A percentile compares a stretch with the other conserved stretches of the same genome.
These are phyloP conservation scores for Penicillium parvum DNA, from an alignment of 495 filamentous ascomycete genomes.

Conservation along the genomic window DNA sequence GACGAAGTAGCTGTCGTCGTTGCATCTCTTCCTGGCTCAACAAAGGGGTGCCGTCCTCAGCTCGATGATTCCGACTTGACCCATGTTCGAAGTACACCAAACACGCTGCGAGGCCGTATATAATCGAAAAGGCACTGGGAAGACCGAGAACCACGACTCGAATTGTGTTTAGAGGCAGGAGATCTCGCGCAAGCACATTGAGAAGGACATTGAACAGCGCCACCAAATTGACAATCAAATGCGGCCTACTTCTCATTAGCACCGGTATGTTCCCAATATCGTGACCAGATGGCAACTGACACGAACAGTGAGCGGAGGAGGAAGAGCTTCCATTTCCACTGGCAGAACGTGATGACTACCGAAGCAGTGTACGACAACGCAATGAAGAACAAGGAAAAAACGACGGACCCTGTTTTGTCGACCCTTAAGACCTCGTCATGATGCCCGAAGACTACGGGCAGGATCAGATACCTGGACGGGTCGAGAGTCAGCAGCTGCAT, in stretches of 20 bases:
- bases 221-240: conserved; percentile 24
- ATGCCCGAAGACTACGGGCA: conserved; percentile 26
- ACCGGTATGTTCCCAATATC: not conserved
- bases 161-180: conserved; percentile 22
- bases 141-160: conserved; percentile 24
- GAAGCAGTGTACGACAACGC: conserved; percentile 23
- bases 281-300: conserved; percentile 14
- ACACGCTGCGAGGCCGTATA: conserved; percentile 25
- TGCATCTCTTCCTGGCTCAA: conserved; percentile 38
- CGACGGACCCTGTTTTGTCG: conserved; percentile 13
- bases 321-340: conserved; percentile 18
- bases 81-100: conserved; percentile 22
- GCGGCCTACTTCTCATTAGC: conserved; percentile 32
- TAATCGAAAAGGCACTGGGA: conserved; percentile 19
- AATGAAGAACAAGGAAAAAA: conserved; percentile 24
- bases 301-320: conserved; percentile 29
- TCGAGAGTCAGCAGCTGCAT: not conserved
- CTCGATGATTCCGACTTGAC: conserved; percentile 2
- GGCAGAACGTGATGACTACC: conserved; percentile 20
- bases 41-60: conserved; percentile 16
- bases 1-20: conserved; percentile 31
- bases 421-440: conserved; percentile 4
- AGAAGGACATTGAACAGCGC: conserved; percentile 32
- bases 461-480: conserved; percentile 25
- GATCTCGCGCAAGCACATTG: conserved; percentile 26